Conservation (phyloP, 2,329 filamentous ascomycete species). For the Aspergillus sergii region DNA sequence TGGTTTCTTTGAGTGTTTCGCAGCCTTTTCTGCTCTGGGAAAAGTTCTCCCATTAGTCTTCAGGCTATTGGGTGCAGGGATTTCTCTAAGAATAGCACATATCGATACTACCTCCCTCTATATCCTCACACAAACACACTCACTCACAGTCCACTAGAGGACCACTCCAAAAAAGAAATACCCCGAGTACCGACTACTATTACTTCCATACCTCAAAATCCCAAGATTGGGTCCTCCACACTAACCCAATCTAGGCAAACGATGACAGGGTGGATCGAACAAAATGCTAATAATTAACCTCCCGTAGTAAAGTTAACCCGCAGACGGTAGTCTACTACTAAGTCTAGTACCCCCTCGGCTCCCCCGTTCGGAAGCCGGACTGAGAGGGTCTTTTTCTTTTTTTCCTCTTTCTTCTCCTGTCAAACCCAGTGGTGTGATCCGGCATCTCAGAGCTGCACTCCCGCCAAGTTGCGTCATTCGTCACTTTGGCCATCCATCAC, state of each 20-base stretch:
- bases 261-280: not conserved
- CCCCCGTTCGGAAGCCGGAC: slow-evolving; percentile 18
- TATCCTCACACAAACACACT: not conserved
- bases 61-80: not conserved
- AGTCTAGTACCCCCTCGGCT: slow-evolving; percentile 1
- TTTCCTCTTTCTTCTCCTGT: not conserved
- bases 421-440: slow-evolving; percentile 22
- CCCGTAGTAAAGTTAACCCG: slow-evolving; percentile 12
- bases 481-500: not conserved
- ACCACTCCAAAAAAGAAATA: not conserved
- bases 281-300: slow-evolving; percentile 14
- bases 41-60: not conserved
- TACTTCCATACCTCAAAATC: not conserved
- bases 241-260: slow-evolving; percentile 2
- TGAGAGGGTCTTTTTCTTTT: slow-evolving; percentile 7
- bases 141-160: not conserved
- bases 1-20: not conserved
- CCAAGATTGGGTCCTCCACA: not conserved
- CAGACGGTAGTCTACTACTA: not conserved
- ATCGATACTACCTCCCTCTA: not conserved
- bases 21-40: not conserved
- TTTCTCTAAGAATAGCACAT: not conserved
- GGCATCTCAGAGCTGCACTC: slow-evolving; percentile 12
- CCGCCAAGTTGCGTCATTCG: slow-evolving; percentile 1
- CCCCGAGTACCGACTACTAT: not conserved